These are phyloP conservation scores for Cyberlindnera maritima DNA, from an alignment of 805 yeast species.

Conservation along the genomic window DNA sequence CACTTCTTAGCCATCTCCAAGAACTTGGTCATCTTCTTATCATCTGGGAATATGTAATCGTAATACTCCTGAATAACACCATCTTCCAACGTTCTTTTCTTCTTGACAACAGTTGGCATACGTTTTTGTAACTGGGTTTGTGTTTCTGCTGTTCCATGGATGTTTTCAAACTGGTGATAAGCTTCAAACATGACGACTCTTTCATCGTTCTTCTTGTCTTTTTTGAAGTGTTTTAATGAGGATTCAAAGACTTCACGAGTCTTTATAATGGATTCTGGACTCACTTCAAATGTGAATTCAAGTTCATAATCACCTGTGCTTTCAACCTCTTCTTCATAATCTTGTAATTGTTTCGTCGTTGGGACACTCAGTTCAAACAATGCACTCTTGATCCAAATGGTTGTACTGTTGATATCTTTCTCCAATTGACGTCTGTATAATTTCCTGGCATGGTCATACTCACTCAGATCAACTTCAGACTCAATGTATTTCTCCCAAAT, in stretches of 20 bases:
- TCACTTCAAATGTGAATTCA: slow-evolving; percentile 48
- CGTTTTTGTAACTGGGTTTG: slow-evolving; percentile 38
- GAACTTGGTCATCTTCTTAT: slow-evolving; percentile 38
- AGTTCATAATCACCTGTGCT: slow-evolving; percentile 38
- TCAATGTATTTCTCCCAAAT: slow-evolving; percentile 47
- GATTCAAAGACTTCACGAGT: slow-evolving; percentile 56
- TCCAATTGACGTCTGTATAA: slow-evolving; percentile 42
- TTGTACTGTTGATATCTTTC: slow-evolving; percentile 32
- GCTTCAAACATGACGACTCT: slow-evolving; percentile 58
- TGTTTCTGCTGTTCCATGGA: slow-evolving; percentile 51
- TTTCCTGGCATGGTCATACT: slow-evolving; percentile 53
- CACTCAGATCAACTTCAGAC: slow-evolving; percentile 57
- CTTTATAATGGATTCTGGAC: slow-evolving; percentile 46
- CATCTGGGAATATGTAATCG: slow-evolving; percentile 70
- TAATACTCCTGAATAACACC: slow-evolving; percentile 52
- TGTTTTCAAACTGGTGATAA: slow-evolving; percentile 59
- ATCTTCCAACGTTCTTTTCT: slow-evolving; percentile 38
- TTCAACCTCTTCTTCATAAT: slow-evolving; percentile 27
- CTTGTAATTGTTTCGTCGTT: slow-evolving; percentile 45
- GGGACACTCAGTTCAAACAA: slow-evolving; percentile 69
- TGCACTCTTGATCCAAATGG: slow-evolving; percentile 65
- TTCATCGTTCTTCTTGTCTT: slow-evolving; percentile 34
- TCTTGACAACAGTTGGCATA: slow-evolving; percentile 53
- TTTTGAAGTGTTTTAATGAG: slow-evolving; percentile 47
- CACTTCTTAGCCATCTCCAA: slow-evolving; percentile 49